These are phyloP conservation scores for Extremus antarcticus DNA, from an alignment of 495 filamentous ascomycete genomes.

Conservation along the genomic window DNA sequence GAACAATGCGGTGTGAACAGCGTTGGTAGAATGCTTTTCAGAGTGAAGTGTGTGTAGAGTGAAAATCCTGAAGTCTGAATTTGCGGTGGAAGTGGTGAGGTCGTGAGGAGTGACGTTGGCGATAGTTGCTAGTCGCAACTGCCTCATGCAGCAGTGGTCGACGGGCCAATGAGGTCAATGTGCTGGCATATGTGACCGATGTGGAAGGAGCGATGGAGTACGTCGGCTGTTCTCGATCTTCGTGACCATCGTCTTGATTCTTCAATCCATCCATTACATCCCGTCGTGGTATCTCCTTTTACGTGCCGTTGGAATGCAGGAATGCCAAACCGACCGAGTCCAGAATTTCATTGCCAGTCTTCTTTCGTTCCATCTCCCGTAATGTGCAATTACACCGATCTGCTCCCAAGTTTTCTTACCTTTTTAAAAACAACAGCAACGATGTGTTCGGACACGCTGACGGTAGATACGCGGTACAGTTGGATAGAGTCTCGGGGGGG, in stretches of 20 bases:
- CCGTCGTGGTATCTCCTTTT: neutral
- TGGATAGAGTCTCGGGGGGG: slow-evolving; percentile 3
- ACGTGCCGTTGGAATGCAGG: neutral
- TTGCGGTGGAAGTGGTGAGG: neutral
- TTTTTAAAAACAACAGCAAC: slow-evolving; percentile 10
- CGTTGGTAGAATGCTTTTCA: neutral
- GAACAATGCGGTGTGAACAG: no score
- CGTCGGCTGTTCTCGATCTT: neutral
- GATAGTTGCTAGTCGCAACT: neutral
- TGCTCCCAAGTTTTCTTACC: slow-evolving; percentile 10
- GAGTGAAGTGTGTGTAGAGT: no score
- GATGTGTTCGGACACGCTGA: neutral
- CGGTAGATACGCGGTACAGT: slow-evolving; percentile 7
- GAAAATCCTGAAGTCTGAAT: no score
- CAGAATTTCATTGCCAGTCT: neutral
- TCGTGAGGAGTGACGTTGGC: neutral
- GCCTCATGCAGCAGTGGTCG: neutral
- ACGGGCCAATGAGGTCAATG: neutral
- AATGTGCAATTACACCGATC: neutral
- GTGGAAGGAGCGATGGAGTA: neutral
- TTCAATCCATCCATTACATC: neutral
- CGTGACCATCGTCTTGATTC: neutral
- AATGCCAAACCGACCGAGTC: neutral
- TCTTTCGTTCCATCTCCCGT: neutral
- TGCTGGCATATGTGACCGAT: neutral